phyloP scores from a whole-genome alignment of 768 basidiomycete genomes.

The Mycena chlorophos region DNA sequence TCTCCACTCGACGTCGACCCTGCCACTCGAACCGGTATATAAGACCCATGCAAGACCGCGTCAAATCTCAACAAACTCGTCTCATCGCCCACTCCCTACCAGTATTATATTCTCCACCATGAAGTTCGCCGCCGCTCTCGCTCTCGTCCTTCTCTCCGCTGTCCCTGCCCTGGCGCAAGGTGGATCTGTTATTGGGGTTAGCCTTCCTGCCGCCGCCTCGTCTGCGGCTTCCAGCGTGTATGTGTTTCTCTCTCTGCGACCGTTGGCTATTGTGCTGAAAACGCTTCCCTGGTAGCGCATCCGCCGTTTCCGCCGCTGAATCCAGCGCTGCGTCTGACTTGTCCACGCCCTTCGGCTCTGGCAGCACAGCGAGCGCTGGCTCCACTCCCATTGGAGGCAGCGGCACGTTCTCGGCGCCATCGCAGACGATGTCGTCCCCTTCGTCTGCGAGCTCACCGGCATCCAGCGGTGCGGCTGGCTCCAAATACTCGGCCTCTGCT shows the following conservation, averaged over 20 bases:
- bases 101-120: background rate
- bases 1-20: too few relatives aligned
- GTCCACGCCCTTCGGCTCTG: background rate
- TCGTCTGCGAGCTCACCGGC: background rate
- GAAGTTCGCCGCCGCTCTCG: slow-evolving; percentile 4
- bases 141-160: slow-evolving; percentile 1
- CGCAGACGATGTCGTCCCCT: background rate
- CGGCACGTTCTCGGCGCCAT: background rate
- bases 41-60: too few relatives aligned
- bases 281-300: too few relatives aligned
- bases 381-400: background rate
- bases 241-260: too few relatives aligned
- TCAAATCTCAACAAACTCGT: too few relatives aligned
- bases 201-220: too few relatives aligned
- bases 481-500: background rate
- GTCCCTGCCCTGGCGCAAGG: background rate
- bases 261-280: too few relatives aligned
- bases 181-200: too few relatives aligned
- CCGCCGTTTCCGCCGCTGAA: background rate
- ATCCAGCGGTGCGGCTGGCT: background rate
- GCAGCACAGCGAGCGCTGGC: too few relatives aligned
- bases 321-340: background rate
- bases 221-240: too few relatives aligned
- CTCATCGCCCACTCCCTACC: background rate
- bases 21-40: too few relatives aligned